phyloP scores from a whole-genome alignment of 495 filamentous ascomycete species.

The Cryomyces minteri region DNA sequence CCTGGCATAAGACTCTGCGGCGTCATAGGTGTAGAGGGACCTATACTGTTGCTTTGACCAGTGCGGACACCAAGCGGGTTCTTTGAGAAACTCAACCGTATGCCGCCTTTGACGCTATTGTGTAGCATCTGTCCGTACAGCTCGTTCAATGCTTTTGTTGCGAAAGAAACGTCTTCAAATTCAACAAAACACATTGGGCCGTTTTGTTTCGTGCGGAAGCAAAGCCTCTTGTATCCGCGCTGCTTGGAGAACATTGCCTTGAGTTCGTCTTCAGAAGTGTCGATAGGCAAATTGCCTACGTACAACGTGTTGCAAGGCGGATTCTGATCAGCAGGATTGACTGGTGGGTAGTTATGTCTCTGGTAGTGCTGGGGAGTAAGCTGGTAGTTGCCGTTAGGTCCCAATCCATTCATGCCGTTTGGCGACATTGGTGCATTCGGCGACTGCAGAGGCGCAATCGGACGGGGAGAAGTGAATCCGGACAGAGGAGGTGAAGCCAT shows the following conservation, averaged over 20 bases:
- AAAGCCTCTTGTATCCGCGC: constrained; percentile 88
- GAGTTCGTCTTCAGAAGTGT: constrained; percentile 90
- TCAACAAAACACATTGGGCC: constrained; percentile 99
- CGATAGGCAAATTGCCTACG: constrained; percentile 85
- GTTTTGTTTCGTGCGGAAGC: constrained; percentile 94
- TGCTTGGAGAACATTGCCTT: constrained; percentile 90
- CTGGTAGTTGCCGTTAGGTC: constrained; percentile 33
- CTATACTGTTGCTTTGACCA: constrained; percentile 42
- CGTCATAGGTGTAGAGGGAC: constrained; percentile 28
- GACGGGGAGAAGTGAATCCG: constrained; percentile 31
- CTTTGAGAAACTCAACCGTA: constrained; percentile 96
- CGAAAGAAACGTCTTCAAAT: constrained; percentile 88
- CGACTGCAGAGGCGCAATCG: constrained; percentile 29
- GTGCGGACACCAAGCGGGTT: constrained; percentile 89
- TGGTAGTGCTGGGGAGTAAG: constrained; percentile 38
- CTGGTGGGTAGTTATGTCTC: constrained; percentile 63
- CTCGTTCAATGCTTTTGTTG: constrained; percentile 82
- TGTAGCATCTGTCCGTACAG: constrained; percentile 77
- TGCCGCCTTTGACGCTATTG: constrained; percentile 90
- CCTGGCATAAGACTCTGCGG: constrained; percentile 27
- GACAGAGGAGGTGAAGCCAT: constrained; percentile 32
- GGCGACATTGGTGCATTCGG: constrained; percentile 44
- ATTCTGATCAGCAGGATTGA: constrained; percentile 92
- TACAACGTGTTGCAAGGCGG: constrained; percentile 97
- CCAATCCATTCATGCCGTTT: constrained; percentile 25